These are phyloP conservation scores for Claviceps pazoutovae DNA, from an alignment of 2,329 filamentous ascomycete species.

Conservation along the genomic window DNA sequence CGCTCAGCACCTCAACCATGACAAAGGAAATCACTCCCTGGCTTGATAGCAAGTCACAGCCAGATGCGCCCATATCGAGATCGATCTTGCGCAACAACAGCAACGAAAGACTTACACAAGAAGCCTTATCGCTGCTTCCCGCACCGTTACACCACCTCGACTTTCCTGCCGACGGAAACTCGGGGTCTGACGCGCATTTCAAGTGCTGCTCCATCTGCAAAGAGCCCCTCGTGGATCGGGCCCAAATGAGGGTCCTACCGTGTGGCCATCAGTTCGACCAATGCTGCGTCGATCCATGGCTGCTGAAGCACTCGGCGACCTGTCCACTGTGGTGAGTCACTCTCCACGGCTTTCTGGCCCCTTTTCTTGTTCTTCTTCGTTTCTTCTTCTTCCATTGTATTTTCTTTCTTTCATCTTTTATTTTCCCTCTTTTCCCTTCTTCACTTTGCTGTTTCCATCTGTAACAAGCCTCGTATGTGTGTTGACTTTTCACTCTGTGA, in stretches of 20 bases:
- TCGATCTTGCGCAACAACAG: background rate
- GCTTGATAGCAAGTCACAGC: background rate
- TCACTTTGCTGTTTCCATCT: too few species aligned
- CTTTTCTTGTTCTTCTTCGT: background rate
- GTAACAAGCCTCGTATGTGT: too few species aligned
- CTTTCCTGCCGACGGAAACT: background rate
- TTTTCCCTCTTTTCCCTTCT: background rate
- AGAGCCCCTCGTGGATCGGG: constrained; percentile 1
- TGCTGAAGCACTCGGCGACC: background rate
- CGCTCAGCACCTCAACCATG: background rate
- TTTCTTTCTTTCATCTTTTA: background rate
- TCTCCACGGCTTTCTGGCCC: background rate
- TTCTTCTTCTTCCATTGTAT: background rate
- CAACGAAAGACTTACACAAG: background rate
- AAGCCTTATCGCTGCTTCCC: background rate
- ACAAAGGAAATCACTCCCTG: background rate
- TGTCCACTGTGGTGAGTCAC: constrained; percentile 4
- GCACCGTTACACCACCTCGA: background rate
- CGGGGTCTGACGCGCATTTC: background rate
- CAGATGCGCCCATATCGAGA: background rate
- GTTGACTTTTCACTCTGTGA: too few species aligned
- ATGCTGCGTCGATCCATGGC: constrained; percentile 4
- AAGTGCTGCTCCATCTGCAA: constrained; percentile 3
- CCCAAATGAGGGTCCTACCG: background rate
- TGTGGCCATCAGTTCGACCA: constrained; percentile 4